Evolutionary conservation across 176 grass and related monocot genomes (phyloP).

Genomic region (Cenchrus americanus): DNA sequence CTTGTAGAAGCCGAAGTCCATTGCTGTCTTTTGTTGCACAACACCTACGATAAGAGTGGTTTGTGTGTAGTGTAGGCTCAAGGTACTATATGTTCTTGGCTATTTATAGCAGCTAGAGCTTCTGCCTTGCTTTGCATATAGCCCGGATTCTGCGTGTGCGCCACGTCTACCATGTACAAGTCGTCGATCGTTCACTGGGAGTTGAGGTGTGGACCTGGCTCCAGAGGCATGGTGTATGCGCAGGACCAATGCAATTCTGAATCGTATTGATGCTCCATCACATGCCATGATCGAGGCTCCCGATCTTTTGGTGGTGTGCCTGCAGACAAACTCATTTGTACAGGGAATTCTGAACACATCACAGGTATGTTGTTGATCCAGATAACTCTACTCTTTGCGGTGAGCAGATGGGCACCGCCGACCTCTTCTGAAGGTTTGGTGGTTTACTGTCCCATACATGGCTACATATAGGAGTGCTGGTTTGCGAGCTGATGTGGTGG

Average conservation of each 20-base stretch:
- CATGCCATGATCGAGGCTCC: background rate
- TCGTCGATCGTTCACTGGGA: background rate
- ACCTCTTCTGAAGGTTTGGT: background rate
- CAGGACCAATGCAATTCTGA: slow-evolving; percentile 16
- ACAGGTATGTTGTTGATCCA: background rate
- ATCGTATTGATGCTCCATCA: background rate
- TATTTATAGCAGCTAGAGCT: slow-evolving; percentile 44
- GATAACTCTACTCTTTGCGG: background rate
- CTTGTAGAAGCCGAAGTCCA: slow-evolving; percentile 45
- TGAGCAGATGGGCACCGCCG: background rate
- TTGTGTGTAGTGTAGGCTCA: background rate
- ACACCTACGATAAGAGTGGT: background rate
- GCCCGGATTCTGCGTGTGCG: background rate
- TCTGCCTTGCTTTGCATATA: background rate
- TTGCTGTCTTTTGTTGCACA: background rate
- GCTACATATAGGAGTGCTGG: background rate
- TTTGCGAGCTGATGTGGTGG: background rate
- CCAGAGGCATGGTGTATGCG: background rate
- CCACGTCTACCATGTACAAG: slow-evolving; percentile 13
- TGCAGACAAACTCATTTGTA: background rate
- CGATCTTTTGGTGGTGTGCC: background rate
- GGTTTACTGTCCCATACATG: too few relatives aligned
- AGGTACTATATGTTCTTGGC: background rate
- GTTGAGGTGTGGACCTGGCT: background rate
- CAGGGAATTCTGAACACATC: background rate